These are phyloP conservation scores for Aristolochia contorta DNA, from an alignment of 164 flowering plant species.

Conservation along the genomic window DNA sequence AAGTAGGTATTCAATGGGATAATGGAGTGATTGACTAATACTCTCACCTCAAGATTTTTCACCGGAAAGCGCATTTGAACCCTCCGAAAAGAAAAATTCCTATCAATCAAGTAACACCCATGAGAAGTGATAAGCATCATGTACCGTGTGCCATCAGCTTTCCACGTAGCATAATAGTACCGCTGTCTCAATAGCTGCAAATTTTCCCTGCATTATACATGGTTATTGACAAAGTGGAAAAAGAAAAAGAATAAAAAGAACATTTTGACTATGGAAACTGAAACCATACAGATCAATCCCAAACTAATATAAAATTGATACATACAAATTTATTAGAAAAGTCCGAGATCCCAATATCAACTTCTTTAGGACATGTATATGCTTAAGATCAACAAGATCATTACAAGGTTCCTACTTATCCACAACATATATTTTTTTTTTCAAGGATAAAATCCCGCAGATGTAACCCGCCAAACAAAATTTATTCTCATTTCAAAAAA, in stretches of 20 bases:
- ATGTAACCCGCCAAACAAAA: too few relatives aligned
- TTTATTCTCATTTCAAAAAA: too few relatives aligned
- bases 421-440: too few relatives aligned
- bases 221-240: background rate
- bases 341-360: too few relatives aligned
- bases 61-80: constrained; percentile 95
- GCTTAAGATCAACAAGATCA: too few relatives aligned
- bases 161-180: constrained; percentile 99
- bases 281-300: background rate
- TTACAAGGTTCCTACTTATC: too few relatives aligned
- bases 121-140: constrained; percentile 89
- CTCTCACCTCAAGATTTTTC: constrained; percentile 43
- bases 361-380: too few relatives aligned
- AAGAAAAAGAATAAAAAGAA: background rate
- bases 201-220: constrained; percentile 53
- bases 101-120: constrained; percentile 90
- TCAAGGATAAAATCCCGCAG: too few relatives aligned
- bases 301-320: too few relatives aligned
- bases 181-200: constrained; percentile 76
- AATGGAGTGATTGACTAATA: too few relatives aligned
- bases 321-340: too few relatives aligned
- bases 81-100: constrained; percentile 73
- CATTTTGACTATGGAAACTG: background rate
- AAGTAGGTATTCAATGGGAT: too few relatives aligned
- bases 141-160: constrained; percentile 97